Base-by-base conservation (phyloP, 768 basidiomycete species). In the Clitopilus passeckerianus region DNA sequence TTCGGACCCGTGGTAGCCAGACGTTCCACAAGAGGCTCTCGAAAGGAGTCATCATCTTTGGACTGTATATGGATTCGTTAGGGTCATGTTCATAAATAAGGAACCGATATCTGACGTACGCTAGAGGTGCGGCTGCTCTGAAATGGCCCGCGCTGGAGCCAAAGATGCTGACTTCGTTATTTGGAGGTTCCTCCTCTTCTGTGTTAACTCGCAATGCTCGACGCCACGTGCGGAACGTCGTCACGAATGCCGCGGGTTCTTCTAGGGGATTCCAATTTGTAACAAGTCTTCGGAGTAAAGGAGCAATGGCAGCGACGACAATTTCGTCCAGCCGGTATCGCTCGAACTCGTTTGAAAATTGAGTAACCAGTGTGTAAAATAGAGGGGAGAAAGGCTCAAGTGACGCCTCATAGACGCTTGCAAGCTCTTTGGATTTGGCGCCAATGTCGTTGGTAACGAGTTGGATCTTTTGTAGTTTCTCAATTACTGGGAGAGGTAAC, bases 1-100 rank as follows among this genome's bases (percentile, higher is more conserved):
- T 92, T 24, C 97, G 86, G n/a, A 98, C 89, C 74, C 86, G 92
- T 0, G 97, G 97, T 24, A 99, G 75, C 97, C 95, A 99, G 9
- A 91, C 79, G 63, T 89, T 92, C 95, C 97, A 98, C 14, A 98
- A 72, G 23, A 98, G 77, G 60, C 89, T 92, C 69, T 99, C 97
- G 69, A 92, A 99, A 0, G 96, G 89, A 15, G 95, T 95, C 97
- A 99, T 99, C 1, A 79, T 79, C 62, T 74, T 78, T 60, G 85
- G 84, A 52, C 83, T 86, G 63, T 14, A 58, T 23, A 24, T 61
- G 50, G 24, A 57, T 7, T 30, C 35, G 44, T 61, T 33, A 61
- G 34, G 59, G n/a, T n/a, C 20, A 54, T 54, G 34, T 12, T 55
- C 37, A 22, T 24, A 14, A 54, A 56, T 9, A 50, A 12, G 43